phyloP scores from a whole-genome alignment of 2,329 filamentous ascomycete genomes.

The Graphium sp. region DNA sequence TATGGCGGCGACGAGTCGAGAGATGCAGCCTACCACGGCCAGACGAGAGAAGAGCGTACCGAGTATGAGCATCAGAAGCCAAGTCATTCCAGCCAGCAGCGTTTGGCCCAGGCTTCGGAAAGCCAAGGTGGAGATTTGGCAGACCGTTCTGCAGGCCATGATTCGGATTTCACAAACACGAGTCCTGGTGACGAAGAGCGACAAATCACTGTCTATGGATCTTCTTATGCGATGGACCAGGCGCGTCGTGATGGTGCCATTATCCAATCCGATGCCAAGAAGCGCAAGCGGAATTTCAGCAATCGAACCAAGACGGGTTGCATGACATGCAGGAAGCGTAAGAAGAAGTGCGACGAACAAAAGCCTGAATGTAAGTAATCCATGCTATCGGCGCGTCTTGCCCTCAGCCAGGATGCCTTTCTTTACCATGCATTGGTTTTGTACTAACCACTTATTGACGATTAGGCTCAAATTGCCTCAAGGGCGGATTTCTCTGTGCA shows the following conservation, averaged over 20 bases:
- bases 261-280: conserved; percentile 46
- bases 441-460: too few species aligned
- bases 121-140: conserved; percentile 32
- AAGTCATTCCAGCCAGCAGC: conserved; percentile 13
- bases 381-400: too few species aligned
- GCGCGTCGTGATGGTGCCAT: conserved; percentile 28
- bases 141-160: conserved; percentile 23
- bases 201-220: conserved; percentile 20
- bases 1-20: conserved; percentile 26
- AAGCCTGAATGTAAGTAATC: conserved; percentile 78
- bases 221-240: conserved; percentile 24
- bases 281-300: conserved; percentile 69
- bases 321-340: conserved; percentile 75
- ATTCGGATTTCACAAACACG: conserved; percentile 31
- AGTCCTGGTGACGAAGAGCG: conserved; percentile 37
- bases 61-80: conserved; percentile 14
- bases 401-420: too few species aligned
- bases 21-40: conserved; percentile 30
- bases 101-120: conserved; percentile 24
- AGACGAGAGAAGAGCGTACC: conserved; percentile 28
- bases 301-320: conserved; percentile 94
- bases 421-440: too few species aligned
- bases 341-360: conserved; percentile 95
- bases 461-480: conserved; percentile 79
- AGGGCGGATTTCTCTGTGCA: conserved; percentile 78